Evolutionary conservation across 305 asterid genomes (phyloP).

Genomic region (Nicotiana rustica): DNA sequence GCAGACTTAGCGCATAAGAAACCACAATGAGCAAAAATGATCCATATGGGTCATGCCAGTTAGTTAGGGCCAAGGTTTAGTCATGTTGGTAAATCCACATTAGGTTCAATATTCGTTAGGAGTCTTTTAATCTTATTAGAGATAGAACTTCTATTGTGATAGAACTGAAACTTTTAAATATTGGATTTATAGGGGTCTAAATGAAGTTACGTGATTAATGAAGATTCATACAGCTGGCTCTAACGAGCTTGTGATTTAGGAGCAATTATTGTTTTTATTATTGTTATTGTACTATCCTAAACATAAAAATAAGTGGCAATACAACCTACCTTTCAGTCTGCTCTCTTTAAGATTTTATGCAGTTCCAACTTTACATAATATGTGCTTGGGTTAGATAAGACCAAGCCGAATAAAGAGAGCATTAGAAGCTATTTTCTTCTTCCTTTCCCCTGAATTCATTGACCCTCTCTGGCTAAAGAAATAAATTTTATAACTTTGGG

Average conservation of each 20-base stretch:
- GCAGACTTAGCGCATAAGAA: background rate
- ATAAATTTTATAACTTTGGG: background rate
- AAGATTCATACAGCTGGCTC: background rate
- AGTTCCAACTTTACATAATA: background rate
- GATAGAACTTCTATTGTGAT: background rate
- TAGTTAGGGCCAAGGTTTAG: background rate
- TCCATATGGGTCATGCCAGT: background rate
- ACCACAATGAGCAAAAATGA: background rate
- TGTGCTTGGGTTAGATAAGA: slow-evolving; percentile 19
- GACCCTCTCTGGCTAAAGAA: background rate
- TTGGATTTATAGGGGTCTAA: background rate
- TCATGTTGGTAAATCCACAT: background rate
- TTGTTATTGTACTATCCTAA: background rate
- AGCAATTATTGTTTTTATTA: background rate
- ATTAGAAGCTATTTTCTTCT: background rate
- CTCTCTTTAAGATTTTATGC: slow-evolving; percentile 10
- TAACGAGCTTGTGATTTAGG: background rate
- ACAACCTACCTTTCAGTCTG: background rate
- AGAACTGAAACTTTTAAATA: background rate
- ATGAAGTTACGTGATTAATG: background rate
- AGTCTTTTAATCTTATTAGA: background rate
- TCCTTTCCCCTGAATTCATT: background rate
- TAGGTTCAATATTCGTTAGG: background rate
- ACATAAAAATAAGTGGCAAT: slow-evolving; percentile 1
- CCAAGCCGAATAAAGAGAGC: background rate